Evolutionary conservation across 2,329 filamentous ascomycete species (phyloP).

Genomic region (Botryotinia calthae): DNA sequence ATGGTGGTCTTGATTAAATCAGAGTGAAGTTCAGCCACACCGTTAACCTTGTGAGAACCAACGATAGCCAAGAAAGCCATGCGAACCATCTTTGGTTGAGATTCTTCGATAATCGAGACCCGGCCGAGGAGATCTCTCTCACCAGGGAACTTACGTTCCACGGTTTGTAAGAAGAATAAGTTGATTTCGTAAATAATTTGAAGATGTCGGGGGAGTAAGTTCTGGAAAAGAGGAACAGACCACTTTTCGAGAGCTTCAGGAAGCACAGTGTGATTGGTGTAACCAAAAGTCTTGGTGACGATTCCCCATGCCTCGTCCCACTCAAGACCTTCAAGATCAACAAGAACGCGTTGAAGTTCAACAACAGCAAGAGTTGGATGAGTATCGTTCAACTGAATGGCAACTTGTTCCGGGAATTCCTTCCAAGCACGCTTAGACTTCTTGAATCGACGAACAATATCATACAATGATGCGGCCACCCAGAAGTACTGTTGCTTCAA

Average conservation of each 20-base stretch:
- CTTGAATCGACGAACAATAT: conserved; percentile 97
- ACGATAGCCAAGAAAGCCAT: conserved; percentile 96
- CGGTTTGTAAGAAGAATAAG: conserved; percentile 82
- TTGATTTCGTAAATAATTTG: conserved; percentile 99
- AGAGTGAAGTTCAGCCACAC: conserved; percentile 94
- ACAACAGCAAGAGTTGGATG: conserved; percentile 96
- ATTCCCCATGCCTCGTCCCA: conserved; percentile 93
- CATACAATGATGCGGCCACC: conserved; percentile 93
- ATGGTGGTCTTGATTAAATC: conserved; percentile 99
- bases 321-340: conserved; percentile 85
- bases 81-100: conserved; percentile 93
- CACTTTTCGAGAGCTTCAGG: conserved; percentile 98
- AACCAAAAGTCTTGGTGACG: conserved; percentile 77
- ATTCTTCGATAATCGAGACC: conserved; percentile 98
- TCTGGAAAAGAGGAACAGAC: conserved; percentile 89
- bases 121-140: conserved; percentile 80
- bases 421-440: conserved; percentile 89
- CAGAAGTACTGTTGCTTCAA: conserved; percentile 99
- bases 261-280: conserved; percentile 97
- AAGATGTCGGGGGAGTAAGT: conserved; percentile 87
- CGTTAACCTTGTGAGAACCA: conserved; percentile 98
- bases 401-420: conserved; percentile 90
- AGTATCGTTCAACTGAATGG: conserved; percentile 97
- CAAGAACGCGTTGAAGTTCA: conserved; percentile 86
- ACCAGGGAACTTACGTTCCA: conserved; percentile 87